Conservation (phyloP, 208 protist species). For the Acanthamoeba sp. region DNA sequence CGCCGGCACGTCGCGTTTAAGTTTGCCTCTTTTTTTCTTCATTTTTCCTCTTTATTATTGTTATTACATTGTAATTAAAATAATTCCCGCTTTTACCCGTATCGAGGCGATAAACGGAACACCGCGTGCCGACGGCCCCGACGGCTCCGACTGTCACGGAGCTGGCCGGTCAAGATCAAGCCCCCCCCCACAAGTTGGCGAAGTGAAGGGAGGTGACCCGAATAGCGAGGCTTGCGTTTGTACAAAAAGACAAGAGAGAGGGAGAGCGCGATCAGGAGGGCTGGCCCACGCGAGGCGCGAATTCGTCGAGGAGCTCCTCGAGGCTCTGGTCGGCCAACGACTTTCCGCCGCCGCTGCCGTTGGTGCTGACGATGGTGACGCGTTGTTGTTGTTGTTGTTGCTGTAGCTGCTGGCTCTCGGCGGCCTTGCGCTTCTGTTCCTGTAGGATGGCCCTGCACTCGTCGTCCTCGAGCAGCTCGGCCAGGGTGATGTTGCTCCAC, state of each 20-base stretch:
- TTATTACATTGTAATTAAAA: too few species aligned
- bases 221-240: not conserved
- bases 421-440: slow-evolving; percentile 14
- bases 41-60: too few species aligned
- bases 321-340: not conserved
- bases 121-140: too few species aligned
- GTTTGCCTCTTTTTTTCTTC: too few species aligned
- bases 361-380: not conserved
- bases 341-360: not conserved
- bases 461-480: slow-evolving; percentile 48
- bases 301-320: slow-evolving; percentile 33
- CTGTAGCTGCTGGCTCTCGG: not conserved
- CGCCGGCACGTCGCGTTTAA: too few species aligned
- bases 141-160: too few species aligned
- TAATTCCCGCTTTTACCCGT: too few species aligned
- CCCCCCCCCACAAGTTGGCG: too few species aligned
- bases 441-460: slow-evolving; percentile 23
- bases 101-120: too few species aligned
- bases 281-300: not conserved
- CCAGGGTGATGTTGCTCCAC: slow-evolving; percentile 43
- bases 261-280: not conserved
- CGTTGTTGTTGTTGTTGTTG: not conserved
- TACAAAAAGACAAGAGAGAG: not conserved
- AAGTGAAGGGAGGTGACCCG: too few species aligned
- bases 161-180: too few species aligned